Percentiles rank a stretch among this genome's conserved stretches.
Evolutionary conservation across 1,284 basidiomycete species (phyloP).

Genomic region (Veloporphyrellus conicus): DNA sequence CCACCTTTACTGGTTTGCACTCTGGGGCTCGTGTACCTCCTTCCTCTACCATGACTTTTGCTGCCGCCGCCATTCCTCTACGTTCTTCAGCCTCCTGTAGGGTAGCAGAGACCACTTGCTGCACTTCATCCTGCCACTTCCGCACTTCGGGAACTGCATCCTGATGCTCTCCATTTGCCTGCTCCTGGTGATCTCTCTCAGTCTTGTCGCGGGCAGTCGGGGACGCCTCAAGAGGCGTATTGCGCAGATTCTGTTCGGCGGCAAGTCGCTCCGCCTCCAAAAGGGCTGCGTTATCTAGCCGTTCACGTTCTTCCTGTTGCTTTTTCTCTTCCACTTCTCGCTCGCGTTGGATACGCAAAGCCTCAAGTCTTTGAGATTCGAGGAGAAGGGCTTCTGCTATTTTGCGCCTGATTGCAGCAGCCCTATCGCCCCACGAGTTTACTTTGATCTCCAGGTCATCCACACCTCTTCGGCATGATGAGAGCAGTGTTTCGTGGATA

Average conservation of each 20-base stretch:
- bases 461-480: constrained; percentile 43
- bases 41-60: constrained; percentile 25
- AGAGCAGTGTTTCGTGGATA: constrained; percentile 44
- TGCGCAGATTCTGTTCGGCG: constrained; percentile 28
- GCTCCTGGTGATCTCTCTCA: constrained; percentile 17
- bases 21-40: not conserved
- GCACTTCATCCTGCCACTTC: constrained; percentile 28
- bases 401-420: constrained; percentile 37
- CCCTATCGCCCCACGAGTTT: constrained; percentile 45
- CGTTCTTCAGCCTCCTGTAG: constrained; percentile 28
- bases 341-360: constrained; percentile 18
- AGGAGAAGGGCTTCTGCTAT: constrained; percentile 35
- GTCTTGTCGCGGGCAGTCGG: constrained; percentile 16
- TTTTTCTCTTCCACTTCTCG: constrained; percentile 31
- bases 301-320: constrained; percentile 30
- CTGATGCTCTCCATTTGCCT: constrained; percentile 30
- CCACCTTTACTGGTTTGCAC: constrained; percentile 16
- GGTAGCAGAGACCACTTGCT: constrained; percentile 8
- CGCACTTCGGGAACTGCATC: constrained; percentile 22
- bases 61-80: constrained; percentile 30
- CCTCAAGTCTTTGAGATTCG: constrained; percentile 36
- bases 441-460: constrained; percentile 50
- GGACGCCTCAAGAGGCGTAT: constrained; percentile 21
- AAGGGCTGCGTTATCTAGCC: constrained; percentile 27
- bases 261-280: constrained; percentile 16